phyloP scores from a whole-genome alignment of 441 rosid species.

The Euphorbia schlechtendalii region DNA sequence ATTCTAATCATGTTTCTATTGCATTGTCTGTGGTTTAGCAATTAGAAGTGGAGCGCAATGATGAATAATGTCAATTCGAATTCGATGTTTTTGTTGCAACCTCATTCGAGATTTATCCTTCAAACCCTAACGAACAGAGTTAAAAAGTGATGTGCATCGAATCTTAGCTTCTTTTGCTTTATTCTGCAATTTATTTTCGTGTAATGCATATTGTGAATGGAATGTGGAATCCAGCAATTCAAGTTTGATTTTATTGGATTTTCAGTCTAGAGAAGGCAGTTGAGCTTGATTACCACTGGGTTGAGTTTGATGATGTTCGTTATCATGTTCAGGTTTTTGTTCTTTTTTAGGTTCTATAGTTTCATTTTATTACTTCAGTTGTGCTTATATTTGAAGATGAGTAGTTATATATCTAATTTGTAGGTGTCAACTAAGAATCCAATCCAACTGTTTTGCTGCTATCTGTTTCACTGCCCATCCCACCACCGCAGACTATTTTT shows the following conservation, averaged over 20 bases:
- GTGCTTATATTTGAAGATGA: neutral
- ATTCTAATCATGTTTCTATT: neutral
- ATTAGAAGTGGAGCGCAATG: constrained; percentile 3
- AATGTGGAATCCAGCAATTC: neutral
- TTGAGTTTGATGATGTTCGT: constrained; percentile 87
- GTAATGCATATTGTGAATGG: neutral
- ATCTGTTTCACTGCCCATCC: constrained; percentile 80
- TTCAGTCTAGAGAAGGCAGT: constrained; percentile 80
- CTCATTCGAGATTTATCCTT: constrained; percentile 92
- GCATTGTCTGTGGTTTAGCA: neutral
- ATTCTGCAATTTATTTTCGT: neutral
- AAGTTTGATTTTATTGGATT: constrained; percentile 6
- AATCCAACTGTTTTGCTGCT: constrained; percentile 46
- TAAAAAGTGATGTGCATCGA: constrained; percentile 41
- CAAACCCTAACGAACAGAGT: constrained; percentile 67
- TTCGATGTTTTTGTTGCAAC: constrained; percentile 77
- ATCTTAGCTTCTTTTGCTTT: neutral
- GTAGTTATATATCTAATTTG: constrained; percentile 6
- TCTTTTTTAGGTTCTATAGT: neutral
- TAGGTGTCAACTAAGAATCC: constrained; percentile 86
- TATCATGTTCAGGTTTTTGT: constrained; percentile 74
- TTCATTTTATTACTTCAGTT: neutral
- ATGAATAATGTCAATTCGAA: constrained; percentile 8
- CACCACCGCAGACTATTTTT: constrained; percentile 74
- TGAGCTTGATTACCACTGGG: constrained; percentile 85